Conservation (phyloP, 106 monocot species). For the Platanthera guangdongensis region DNA sequence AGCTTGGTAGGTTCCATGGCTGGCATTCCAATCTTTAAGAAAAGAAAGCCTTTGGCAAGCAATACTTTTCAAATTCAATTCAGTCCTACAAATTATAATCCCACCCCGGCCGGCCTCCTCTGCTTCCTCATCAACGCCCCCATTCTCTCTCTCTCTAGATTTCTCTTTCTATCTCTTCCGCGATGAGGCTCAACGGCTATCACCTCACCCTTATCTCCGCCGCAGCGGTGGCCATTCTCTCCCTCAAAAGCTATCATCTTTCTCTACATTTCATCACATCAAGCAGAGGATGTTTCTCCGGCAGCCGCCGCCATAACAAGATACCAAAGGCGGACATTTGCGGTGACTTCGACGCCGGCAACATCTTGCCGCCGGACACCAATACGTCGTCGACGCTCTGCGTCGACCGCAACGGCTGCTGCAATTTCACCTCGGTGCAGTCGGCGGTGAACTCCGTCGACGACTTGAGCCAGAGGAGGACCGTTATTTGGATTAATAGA, state of each 20-base stretch:
- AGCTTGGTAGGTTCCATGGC: slow-evolving; percentile 19
- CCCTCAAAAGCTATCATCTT: slow-evolving; percentile 1
- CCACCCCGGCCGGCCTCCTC: slow-evolving; percentile 1
- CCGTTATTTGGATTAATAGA: slow-evolving; percentile 80
- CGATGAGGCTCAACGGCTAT: slow-evolving; percentile 21
- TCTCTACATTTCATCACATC: slow-evolving; percentile 7
- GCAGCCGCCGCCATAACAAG: slow-evolving; percentile 4
- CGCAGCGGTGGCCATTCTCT: slow-evolving; percentile 24
- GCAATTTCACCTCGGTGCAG: slow-evolving; percentile 78
- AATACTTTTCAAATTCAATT: slow-evolving; percentile 6
- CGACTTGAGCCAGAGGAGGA: slow-evolving; percentile 43
- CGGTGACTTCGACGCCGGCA: slow-evolving; percentile 41
- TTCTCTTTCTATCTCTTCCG: background rate
- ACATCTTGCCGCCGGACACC: slow-evolving; percentile 48
- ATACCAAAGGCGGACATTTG: slow-evolving; percentile 25
- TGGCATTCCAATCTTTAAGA: slow-evolving; percentile 12
- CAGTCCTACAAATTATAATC: too few relatives aligned
- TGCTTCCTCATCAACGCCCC: slow-evolving; percentile 1
- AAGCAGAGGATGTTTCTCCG: background rate
- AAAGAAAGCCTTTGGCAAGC: slow-evolving; percentile 7
- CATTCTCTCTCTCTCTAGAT: background rate
- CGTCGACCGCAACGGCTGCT: slow-evolving; percentile 79
- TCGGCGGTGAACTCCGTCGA: slow-evolving; percentile 49
- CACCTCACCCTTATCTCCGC: slow-evolving; percentile 23
- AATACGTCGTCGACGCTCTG: slow-evolving; percentile 40